Evolutionary conservation across 1,284 basidiomycete species (phyloP), one percentile per base, ranked within the genome.

Genomic region (Takashimella koratensis): DNA sequence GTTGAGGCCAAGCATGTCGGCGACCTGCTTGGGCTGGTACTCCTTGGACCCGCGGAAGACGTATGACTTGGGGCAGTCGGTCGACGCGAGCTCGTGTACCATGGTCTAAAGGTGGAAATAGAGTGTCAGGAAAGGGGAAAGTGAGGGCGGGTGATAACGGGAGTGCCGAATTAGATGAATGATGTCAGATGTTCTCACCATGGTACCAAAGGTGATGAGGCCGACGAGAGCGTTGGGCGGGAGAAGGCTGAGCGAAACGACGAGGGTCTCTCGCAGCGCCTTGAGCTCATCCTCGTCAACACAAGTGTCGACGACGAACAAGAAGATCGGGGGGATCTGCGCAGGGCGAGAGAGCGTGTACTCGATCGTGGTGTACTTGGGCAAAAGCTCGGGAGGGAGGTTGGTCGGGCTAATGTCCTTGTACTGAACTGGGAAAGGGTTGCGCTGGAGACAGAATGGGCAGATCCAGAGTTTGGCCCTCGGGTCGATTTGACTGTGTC

Each of bases 1-100:
- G 62, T 79, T 79, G 51, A 98, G 83, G 41, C 90, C 92, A 47
- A 98, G 87, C 95, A 99, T 98, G 68, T 98, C 95, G 76, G 94
- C 90, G 65, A 98, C 97, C 66, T 94, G 90, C 79, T 98, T 98
- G 54, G 92, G 86, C 53, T 87, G 79, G 75, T 98, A 98, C 70
- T 99, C 96, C 78, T 98, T 99, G n/a, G 89, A 90, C 49, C 96
- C 96, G 36, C 95, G 87, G 85, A 99, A 99, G 58, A 98, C 95
- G 76, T 95, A 98, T 4, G 93, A 94, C 77, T 98, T 98, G 77
- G 86, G 91, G 79, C 94, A 98, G 71, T 94, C 89, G 2, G 86
- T 84, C 71, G 97, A 98, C 26, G 94, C 93, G 47, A 98, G 87
- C 78, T 99, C 96, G 76, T 99, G 95, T 1, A 99, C 93, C 87